Percentiles rank a stretch among this genome's conserved stretches.
Evolutionary conservation across 106 monocot genomes (phyloP).

Genomic region (Iris macrosiphon): DNA sequence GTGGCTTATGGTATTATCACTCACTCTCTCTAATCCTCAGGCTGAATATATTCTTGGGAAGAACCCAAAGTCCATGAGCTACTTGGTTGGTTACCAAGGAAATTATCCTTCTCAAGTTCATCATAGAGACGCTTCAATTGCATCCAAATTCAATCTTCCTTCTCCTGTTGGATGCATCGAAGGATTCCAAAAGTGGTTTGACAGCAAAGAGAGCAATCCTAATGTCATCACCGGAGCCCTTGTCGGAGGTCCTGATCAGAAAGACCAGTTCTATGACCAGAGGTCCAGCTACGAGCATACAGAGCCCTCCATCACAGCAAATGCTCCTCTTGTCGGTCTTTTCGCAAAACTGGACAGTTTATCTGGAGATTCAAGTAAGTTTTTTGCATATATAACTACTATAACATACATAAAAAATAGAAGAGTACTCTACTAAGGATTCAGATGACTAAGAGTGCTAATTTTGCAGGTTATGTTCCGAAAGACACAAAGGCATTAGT

Average conservation of each 20-base stretch:
- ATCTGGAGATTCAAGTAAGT: constrained; percentile 26
- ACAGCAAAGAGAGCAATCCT: constrained; percentile 34
- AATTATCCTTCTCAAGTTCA: constrained; percentile 42
- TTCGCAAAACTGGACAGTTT: constrained; percentile 47
- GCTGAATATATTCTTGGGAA: constrained; percentile 88
- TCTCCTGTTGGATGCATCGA: constrained; percentile 44
- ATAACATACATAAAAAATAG: too few species aligned
- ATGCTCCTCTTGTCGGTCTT: constrained; percentile 71
- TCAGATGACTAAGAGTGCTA: not conserved
- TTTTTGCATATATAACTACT: too few species aligned
- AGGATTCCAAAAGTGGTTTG: constrained; percentile 64
- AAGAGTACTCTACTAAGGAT: not conserved
- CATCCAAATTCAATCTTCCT: constrained; percentile 15
- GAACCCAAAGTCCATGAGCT: constrained; percentile 73
- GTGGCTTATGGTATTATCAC: too few species aligned
- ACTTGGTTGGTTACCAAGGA: constrained; percentile 66
- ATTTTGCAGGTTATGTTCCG: constrained; percentile 18
- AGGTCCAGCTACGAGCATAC: constrained; percentile 63
- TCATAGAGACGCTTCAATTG: constrained; percentile 55
- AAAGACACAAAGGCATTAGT: constrained; percentile 8
- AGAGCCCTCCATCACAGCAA: constrained; percentile 65
- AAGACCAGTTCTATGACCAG: constrained; percentile 56
- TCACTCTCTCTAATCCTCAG: too few species aligned
- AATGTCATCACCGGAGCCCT: constrained; percentile 69
- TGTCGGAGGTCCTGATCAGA: constrained; percentile 77